Evolutionary conservation across 78 protist species (phyloP).

Genomic region (Parvularia atlantis): DNA sequence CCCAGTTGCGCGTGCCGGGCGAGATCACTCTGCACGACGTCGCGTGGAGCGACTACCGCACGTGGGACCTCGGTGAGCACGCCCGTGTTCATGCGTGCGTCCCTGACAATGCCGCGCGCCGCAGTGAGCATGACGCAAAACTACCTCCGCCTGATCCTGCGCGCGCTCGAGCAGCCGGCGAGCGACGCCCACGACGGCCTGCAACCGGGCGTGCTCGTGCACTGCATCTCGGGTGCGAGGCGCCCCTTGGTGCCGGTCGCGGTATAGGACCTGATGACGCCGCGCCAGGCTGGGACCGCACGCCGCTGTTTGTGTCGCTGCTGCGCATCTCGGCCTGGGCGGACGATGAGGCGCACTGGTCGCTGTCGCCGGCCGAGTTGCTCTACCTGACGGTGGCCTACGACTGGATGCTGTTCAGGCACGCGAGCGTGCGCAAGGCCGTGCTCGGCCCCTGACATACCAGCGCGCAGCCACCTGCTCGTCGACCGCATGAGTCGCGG

Average conservation of each 20-base stretch:
- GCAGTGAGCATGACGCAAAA: conserved; percentile 9
- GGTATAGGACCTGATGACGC: too few species aligned
- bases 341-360: conserved; percentile 53
- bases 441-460: neutral
- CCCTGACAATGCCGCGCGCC: too few species aligned
- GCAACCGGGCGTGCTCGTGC: conserved; percentile 37
- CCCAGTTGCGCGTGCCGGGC: neutral
- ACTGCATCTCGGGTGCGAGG: conserved; percentile 57
- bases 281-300: conserved; percentile 78
- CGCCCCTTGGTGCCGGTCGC: too few species aligned
- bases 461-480: conserved; percentile 32
- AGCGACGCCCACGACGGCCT: too few species aligned
- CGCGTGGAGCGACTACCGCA: neutral
- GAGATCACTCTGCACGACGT: neutral
- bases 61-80: neutral
- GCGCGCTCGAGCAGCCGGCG: too few species aligned
- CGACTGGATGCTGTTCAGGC: conserved; percentile 64
- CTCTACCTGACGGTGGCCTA: conserved; percentile 69
- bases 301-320: conserved; percentile 68
- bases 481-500: conserved; percentile 25
- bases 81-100: too few species aligned
- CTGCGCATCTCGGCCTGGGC: conserved; percentile 69
- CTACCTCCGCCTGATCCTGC: conserved; percentile 1
- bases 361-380: conserved; percentile 43
- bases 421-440: too few species aligned